phyloP scores from a whole-genome alignment of 345 rosid species.

The Linum lewisii region DNA sequence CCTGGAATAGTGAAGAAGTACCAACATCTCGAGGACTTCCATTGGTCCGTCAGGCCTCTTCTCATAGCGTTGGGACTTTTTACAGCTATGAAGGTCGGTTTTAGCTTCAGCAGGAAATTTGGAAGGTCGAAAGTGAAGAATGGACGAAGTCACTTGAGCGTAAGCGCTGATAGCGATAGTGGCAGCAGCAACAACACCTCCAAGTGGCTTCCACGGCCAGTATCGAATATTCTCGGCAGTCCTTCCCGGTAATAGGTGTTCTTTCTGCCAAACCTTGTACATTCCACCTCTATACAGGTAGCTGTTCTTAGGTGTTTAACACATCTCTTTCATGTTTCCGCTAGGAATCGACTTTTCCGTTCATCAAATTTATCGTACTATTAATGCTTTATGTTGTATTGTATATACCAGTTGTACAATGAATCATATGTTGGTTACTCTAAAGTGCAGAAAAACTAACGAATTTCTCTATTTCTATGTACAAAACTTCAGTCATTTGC shows the following conservation, averaged over 20 bases:
- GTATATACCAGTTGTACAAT: not conserved
- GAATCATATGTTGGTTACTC: conserved; percentile 9
- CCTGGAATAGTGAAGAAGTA: conserved; percentile 57
- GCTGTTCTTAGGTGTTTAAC: no score
- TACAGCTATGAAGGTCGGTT: conserved; percentile 55
- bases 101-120: conserved; percentile 38
- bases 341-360: not conserved
- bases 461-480: not conserved
- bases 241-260: not conserved
- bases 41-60: conserved; percentile 88
- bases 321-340: not conserved
- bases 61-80: conserved; percentile 58
- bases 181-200: conserved; percentile 21
- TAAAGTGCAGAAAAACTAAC: not conserved
- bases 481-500: not conserved
- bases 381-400: no score
- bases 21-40: conserved; percentile 88
- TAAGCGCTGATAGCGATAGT: not conserved
- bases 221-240: conserved; percentile 35
- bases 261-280: not conserved
- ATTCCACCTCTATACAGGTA: not conserved
- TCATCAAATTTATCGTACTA: no score
- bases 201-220: conserved; percentile 44
- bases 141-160: conserved; percentile 15
- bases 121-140: conserved; percentile 37